Evolutionary conservation across 1,284 basidiomycete genomes (phyloP).

Genomic region (Tranzscheliella williamsii): DNA sequence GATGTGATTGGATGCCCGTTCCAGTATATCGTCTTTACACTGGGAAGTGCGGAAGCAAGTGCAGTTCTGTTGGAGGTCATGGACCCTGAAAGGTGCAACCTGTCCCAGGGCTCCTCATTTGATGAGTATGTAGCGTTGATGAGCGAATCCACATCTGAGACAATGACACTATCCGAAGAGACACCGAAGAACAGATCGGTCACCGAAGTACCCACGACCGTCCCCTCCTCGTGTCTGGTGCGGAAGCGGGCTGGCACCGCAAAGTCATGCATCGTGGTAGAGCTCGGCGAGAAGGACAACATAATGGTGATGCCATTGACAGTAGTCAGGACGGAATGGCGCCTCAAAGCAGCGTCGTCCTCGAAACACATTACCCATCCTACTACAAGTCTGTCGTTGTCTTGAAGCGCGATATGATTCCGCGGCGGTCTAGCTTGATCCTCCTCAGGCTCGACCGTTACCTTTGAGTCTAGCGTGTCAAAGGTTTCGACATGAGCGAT

Average conservation of each 20-base stretch:
- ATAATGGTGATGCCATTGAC: slow-evolving; percentile 2
- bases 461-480: background rate
- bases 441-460: background rate
- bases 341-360: background rate
- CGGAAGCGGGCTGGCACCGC: slow-evolving; percentile 3
- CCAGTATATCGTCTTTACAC: slow-evolving; percentile 14
- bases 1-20: slow-evolving; percentile 12
- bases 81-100: slow-evolving; percentile 18
- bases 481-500: background rate
- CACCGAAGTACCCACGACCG: background rate
- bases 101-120: slow-evolving; percentile 9
- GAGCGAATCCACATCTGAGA: slow-evolving; percentile 18
- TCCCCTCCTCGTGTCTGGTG: background rate
- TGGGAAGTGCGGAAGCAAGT: slow-evolving; percentile 8
- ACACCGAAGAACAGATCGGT: slow-evolving; percentile 18
- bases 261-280: slow-evolving; percentile 7
- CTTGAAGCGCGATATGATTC: slow-evolving; percentile 3
- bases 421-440: slow-evolving; percentile 3
- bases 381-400: background rate
- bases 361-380: background rate
- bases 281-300: slow-evolving; percentile 5
- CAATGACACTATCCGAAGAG: slow-evolving; percentile 12
- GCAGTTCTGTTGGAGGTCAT: background rate
- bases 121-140: slow-evolving; percentile 31
- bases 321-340: slow-evolving; percentile 10